These are phyloP conservation scores for Neopestalotiopsis rosae DNA, from an alignment of 2,329 filamentous ascomycete species.

Conservation along the genomic window DNA sequence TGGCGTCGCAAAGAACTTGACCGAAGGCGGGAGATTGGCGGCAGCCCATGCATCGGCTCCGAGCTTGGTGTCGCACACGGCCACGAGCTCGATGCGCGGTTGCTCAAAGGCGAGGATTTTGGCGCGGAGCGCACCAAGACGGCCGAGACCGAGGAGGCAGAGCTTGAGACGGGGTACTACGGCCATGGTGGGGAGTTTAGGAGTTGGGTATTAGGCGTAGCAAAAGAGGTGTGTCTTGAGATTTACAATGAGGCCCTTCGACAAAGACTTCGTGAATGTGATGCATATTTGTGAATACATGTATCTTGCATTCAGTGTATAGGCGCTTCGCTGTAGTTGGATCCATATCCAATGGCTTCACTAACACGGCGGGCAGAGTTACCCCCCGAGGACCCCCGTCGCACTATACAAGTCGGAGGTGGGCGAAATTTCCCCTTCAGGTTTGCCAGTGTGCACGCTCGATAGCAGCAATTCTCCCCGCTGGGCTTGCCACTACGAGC, in stretches of 20 bases:
- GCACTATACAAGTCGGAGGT: background rate
- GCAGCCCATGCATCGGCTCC: background rate
- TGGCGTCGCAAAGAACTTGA: slow-evolving; percentile 7
- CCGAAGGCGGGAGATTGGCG: background rate
- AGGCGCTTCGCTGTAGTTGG: background rate
- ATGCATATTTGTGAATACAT: background rate
- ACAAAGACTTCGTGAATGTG: background rate
- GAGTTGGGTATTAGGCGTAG: background rate
- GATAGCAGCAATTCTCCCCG: background rate
- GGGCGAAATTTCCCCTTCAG: background rate
- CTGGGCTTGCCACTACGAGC: background rate
- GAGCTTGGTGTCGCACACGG: slow-evolving; percentile 14
- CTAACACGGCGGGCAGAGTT: background rate
- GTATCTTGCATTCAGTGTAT: background rate
- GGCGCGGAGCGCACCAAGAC: slow-evolving; percentile 13
- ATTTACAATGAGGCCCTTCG: too few relatives aligned
- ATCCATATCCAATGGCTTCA: background rate
- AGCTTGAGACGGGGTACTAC: slow-evolving; percentile 6
- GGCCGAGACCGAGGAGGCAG: slow-evolving; percentile 12
- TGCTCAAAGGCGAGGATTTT: slow-evolving; percentile 13
- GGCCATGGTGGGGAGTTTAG: background rate
- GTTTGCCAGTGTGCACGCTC: background rate
- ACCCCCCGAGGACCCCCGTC: background rate
- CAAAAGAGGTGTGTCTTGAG: too few relatives aligned
- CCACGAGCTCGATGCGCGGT: slow-evolving; percentile 9